phyloP scores from a whole-genome alignment of 805 yeast genomes.

The Cephaloascus fragrans region DNA sequence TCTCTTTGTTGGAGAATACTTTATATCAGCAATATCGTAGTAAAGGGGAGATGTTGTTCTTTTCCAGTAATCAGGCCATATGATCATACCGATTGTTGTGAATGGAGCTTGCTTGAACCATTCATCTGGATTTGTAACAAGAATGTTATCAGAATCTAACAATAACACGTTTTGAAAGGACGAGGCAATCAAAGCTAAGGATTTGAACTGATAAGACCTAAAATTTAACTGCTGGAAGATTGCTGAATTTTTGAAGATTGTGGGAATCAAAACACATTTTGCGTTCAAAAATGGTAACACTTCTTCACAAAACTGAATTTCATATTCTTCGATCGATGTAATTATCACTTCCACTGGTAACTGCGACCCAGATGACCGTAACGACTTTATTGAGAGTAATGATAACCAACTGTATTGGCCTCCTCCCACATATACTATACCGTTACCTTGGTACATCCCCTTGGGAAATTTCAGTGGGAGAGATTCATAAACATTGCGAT shows the following conservation, averaged over 20 bases:
- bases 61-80: conserved; percentile 17
- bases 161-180: conserved; percentile 34
- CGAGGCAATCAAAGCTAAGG: conserved; percentile 34
- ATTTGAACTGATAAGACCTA: conserved; percentile 28
- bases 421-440: conserved; percentile 30
- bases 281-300: conserved; percentile 30
- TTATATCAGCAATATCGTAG: conserved; percentile 10
- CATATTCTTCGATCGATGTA: conserved; percentile 28
- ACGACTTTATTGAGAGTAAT: conserved; percentile 24
- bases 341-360: conserved; percentile 35
- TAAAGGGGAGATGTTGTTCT: conserved; percentile 12
- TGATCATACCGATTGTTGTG: conserved; percentile 7
- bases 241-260: conserved; percentile 17
- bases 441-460: not conserved
- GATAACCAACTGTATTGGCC: conserved; percentile 32
- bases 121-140: conserved; percentile 29
- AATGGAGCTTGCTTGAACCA: conserved; percentile 13
- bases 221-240: conserved; percentile 9
- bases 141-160: conserved; percentile 38
- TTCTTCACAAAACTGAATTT: conserved; percentile 26
- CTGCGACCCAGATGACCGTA: conserved; percentile 30
- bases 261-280: conserved; percentile 28
- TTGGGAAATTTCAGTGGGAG: not conserved
- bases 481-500: not conserved
- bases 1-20: conserved; percentile 6